phyloP scores from a whole-genome alignment of 2,329 filamentous ascomycete genomes.

The Colletotrichum liaoningense region DNA sequence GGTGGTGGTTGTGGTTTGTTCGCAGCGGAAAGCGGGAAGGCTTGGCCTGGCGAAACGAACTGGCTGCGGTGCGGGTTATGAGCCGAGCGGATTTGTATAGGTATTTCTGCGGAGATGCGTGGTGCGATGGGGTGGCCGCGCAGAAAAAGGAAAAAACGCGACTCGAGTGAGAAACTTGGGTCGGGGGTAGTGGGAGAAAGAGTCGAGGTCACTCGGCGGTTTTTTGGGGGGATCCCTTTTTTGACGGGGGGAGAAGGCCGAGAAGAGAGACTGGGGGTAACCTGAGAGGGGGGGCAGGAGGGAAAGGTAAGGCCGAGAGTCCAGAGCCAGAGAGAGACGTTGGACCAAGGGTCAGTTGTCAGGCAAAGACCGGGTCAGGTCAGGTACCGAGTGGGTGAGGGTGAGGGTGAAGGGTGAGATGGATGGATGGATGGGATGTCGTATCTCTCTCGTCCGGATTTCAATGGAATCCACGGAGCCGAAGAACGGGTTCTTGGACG shows the following conservation, averaged over 20 bases:
- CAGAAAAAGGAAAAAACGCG: conserved; percentile 32
- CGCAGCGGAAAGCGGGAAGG: conserved; percentile 8
- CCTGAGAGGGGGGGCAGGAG: not conserved
- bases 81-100: conserved; percentile 24
- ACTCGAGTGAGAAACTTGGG: conserved; percentile 26
- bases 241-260: not conserved
- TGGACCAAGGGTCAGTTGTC: not conserved
- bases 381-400: not conserved
- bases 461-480: conserved; percentile 17
- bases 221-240: not conserved
- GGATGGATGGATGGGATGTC: not conserved
- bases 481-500: conserved; percentile 31
- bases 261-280: conserved; percentile 8
- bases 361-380: not conserved
- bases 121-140: conserved; percentile 14
- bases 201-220: not conserved
- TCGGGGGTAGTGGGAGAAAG: not conserved
- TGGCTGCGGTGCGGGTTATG: conserved; percentile 26
- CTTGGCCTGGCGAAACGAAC: conserved; percentile 27
- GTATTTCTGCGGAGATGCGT: conserved; percentile 21
- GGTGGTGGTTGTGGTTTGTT: conserved; percentile 13
- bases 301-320: conserved; percentile 5
- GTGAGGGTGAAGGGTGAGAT: not conserved
- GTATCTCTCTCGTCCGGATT: not conserved
- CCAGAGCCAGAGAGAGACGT: not conserved